These are phyloP conservation scores for Macroventuria anomochaeta DNA, from an alignment of 2,329 filamentous ascomycete species.

Conservation along the genomic window DNA sequence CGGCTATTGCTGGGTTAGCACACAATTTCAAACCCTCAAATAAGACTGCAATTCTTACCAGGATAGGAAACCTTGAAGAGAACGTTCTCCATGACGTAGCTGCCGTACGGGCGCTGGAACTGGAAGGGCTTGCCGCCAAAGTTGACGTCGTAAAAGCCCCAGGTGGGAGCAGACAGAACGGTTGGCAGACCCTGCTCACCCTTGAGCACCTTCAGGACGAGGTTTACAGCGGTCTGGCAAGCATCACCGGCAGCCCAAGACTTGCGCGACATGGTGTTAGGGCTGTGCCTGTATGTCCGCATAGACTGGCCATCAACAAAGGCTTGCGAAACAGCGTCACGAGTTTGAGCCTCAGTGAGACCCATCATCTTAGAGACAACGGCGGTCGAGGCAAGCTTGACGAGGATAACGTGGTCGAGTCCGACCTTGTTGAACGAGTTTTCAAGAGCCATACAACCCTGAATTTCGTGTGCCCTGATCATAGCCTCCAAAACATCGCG, in stretches of 20 bases:
- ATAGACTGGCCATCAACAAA: slow-evolving; percentile 97
- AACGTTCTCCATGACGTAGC: slow-evolving; percentile 99
- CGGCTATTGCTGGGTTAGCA: slow-evolving; percentile 61
- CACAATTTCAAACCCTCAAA: not conserved
- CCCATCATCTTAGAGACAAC: slow-evolving; percentile 96
- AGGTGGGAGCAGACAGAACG: slow-evolving; percentile 87
- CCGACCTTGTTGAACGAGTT: slow-evolving; percentile 99
- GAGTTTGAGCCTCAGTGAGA: slow-evolving; percentile 85
- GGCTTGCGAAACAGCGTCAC: slow-evolving; percentile 93
- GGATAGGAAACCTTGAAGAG: slow-evolving; percentile 99
- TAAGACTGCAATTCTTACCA: slow-evolving; percentile 61
- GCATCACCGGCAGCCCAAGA: slow-evolving; percentile 99
- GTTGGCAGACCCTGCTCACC: slow-evolving; percentile 92
- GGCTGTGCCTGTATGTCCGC: slow-evolving; percentile 95
- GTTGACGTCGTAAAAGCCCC: slow-evolving; percentile 98
- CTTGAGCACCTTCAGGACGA: slow-evolving; percentile 87
- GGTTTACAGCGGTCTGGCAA: slow-evolving; percentile 92
- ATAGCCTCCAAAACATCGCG: slow-evolving; percentile 93
- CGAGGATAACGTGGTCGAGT: slow-evolving; percentile 94
- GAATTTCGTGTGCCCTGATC: slow-evolving; percentile 99
- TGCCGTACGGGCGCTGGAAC: slow-evolving; percentile 95
- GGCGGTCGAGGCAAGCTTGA: slow-evolving; percentile 95
- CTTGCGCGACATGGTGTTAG: slow-evolving; percentile 99
- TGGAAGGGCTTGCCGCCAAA: slow-evolving; percentile 92
- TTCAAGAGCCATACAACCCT: slow-evolving; percentile 93